A percentile compares a stretch with the other conserved stretches of the same genome.
Conservation (phyloP, 1,284 basidiomycete genomes). For the Mrakiaceae sp. region DNA sequence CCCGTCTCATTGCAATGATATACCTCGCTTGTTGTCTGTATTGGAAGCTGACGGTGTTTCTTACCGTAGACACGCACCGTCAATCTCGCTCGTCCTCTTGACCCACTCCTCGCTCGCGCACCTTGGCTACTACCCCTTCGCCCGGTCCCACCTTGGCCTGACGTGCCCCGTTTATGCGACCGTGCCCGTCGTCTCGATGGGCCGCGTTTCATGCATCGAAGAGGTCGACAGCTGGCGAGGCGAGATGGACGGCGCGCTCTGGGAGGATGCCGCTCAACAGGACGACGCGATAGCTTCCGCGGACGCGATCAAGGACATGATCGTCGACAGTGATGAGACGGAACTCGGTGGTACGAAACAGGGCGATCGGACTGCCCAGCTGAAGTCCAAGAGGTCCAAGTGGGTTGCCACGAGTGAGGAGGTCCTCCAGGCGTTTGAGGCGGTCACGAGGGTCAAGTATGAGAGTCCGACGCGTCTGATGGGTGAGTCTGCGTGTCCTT, state of each 20-base stretch:
- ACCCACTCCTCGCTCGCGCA: slow-evolving; percentile 88
- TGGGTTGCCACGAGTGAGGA: slow-evolving; percentile 67
- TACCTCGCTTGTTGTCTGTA: background rate
- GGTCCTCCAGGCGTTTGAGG: slow-evolving; percentile 89
- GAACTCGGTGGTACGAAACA: background rate
- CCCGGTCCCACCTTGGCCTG: slow-evolving; percentile 74
- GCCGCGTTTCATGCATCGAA: slow-evolving; percentile 72
- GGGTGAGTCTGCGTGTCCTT: slow-evolving; percentile 5
- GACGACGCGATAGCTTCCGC: too few species aligned
- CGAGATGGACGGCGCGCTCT: slow-evolving; percentile 51
- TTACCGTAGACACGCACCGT: slow-evolving; percentile 58
- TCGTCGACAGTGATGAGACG: background rate
- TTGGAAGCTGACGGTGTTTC: slow-evolving; percentile 29
- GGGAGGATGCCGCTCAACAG: background rate
- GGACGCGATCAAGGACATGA: background rate
- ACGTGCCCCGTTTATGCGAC: slow-evolving; percentile 91
- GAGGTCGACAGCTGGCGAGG: slow-evolving; percentile 68
- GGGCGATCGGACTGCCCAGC: background rate
- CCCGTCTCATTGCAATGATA: background rate
- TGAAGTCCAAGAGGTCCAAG: slow-evolving; percentile 32
- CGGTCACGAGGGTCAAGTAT: slow-evolving; percentile 61
- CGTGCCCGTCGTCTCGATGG: slow-evolving; percentile 93
- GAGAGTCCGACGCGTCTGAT: slow-evolving; percentile 17
- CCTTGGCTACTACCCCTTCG: slow-evolving; percentile 82
- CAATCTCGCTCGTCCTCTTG: slow-evolving; percentile 44